phyloP scores from a whole-genome alignment of 495 filamentous ascomycete genomes.

The Xylaria scruposa region DNA sequence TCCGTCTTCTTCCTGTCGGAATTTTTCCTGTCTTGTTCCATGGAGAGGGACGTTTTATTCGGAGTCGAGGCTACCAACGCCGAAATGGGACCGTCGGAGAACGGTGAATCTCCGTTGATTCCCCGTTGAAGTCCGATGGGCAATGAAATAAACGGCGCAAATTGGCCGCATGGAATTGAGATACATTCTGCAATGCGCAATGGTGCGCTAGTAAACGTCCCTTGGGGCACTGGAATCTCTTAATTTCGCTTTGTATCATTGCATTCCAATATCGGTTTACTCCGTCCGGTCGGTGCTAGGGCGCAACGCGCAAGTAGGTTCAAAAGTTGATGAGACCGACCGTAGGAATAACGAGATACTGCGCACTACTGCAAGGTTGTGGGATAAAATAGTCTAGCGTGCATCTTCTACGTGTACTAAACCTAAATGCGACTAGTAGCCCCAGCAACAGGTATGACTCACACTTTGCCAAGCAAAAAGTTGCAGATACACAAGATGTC shows the following conservation, averaged over 20 bases:
- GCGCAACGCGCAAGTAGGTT: background rate
- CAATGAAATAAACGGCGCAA: background rate
- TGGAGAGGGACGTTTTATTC: background rate
- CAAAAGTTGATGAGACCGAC: background rate
- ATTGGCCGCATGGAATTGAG: background rate
- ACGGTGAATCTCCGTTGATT: background rate
- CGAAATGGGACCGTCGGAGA: slow-evolving; percentile 4
- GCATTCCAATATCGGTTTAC: background rate
- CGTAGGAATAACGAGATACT: background rate
- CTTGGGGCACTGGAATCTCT: background rate
- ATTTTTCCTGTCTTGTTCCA: slow-evolving; percentile 11
- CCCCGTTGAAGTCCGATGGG: background rate
- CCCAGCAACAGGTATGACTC: slow-evolving; percentile 37
- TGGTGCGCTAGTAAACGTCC: background rate
- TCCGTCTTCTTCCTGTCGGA: slow-evolving; percentile 1
- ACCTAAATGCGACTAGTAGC: slow-evolving; percentile 19
- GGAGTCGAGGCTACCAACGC: background rate
- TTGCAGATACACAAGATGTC: slow-evolving; percentile 28
- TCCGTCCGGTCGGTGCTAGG: background rate
- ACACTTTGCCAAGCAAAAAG: slow-evolving; percentile 29
- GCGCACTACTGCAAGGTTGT: background rate
- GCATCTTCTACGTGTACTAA: background rate
- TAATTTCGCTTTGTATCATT: background rate
- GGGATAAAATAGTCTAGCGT: slow-evolving; percentile 1
- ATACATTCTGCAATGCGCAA: background rate